These are phyloP conservation scores for Typha latifolia DNA, from an alignment of 176 grass and related monocot species.

Conservation along the genomic window DNA sequence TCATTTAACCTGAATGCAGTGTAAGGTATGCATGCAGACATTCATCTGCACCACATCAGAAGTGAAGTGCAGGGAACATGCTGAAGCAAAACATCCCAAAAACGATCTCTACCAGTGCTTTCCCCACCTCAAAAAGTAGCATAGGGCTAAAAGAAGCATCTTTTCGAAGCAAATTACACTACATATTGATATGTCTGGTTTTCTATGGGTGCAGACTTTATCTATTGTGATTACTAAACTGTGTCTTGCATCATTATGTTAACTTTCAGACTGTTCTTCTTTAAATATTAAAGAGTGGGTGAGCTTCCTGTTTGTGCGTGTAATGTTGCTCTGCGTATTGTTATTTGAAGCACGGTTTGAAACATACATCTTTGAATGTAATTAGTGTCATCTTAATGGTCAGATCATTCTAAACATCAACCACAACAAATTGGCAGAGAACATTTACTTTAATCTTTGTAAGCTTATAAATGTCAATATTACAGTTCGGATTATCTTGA, in stretches of 20 bases:
- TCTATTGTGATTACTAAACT: neutral
- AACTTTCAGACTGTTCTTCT: neutral
- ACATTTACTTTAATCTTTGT: neutral
- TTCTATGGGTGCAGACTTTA: neutral
- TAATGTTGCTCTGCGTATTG: neutral
- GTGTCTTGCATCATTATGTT: neutral
- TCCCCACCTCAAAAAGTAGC: conserved; percentile 80
- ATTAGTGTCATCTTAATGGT: neutral
- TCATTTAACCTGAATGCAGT: conserved; percentile 39
- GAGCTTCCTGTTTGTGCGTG: neutral
- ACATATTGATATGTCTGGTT: neutral
- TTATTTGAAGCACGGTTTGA: neutral
- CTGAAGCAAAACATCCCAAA: conserved; percentile 95
- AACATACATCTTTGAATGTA: neutral
- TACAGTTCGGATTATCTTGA: neutral
- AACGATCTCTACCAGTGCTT: conserved; percentile 67
- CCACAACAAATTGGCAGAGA: neutral
- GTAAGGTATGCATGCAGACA: conserved; percentile 99
- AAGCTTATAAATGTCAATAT: neutral
- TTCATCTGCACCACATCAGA: conserved; percentile 99
- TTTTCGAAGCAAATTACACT: neutral
- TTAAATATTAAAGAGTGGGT: neutral
- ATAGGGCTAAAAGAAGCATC: conserved; percentile 21
- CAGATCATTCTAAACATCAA: neutral
- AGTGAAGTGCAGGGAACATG: conserved; percentile 94